A percentile compares a stretch with the other conserved stretches of the same genome.
phyloP scores from a whole-genome alignment of 495 filamentous ascomycete species.

The Hypoxylon crocopeplum region DNA sequence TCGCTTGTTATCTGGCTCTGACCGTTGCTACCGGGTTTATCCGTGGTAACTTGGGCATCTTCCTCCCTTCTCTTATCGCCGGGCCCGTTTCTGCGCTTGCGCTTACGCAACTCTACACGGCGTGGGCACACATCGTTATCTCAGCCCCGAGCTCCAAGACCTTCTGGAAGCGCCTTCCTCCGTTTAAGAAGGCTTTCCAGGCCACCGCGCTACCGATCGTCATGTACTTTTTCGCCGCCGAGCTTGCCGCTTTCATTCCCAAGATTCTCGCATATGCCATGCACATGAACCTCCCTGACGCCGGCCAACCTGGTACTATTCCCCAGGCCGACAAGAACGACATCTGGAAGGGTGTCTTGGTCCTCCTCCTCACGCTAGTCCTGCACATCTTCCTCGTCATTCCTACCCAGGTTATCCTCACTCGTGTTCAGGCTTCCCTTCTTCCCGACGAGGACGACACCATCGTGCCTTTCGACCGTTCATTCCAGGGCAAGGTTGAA shows the following conservation, averaged over 20 bases:
- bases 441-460: slow-evolving; percentile 56
- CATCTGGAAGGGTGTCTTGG: slow-evolving; percentile 43
- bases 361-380: slow-evolving; percentile 35
- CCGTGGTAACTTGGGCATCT: slow-evolving; percentile 28
- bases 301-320: slow-evolving; percentile 22
- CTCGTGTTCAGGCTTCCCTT: slow-evolving; percentile 58
- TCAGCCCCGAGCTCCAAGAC: slow-evolving; percentile 43
- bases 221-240: slow-evolving; percentile 42
- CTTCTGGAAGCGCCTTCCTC: slow-evolving; percentile 54
- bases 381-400: slow-evolving; percentile 47
- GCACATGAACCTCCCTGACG: slow-evolving; percentile 37
- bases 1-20: slow-evolving; percentile 39
- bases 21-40: slow-evolving; percentile 22
- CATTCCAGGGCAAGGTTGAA: slow-evolving; percentile 55
- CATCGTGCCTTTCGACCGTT: slow-evolving; percentile 59
- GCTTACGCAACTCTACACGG: slow-evolving; percentile 47
- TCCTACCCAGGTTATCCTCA: slow-evolving; percentile 51
- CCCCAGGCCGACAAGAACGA: slow-evolving; percentile 30
- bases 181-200: slow-evolving; percentile 50
- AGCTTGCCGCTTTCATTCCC: slow-evolving; percentile 36
- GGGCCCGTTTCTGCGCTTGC: slow-evolving; percentile 43
- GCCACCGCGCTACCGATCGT: slow-evolving; percentile 51
- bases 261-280: slow-evolving; percentile 37
- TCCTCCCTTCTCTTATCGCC: slow-evolving; percentile 43
- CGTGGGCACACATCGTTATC: slow-evolving; percentile 56